These are phyloP conservation scores for Phytophthora lateralis DNA, from an alignment of 352 stramenopile species.

Conservation along the genomic window DNA sequence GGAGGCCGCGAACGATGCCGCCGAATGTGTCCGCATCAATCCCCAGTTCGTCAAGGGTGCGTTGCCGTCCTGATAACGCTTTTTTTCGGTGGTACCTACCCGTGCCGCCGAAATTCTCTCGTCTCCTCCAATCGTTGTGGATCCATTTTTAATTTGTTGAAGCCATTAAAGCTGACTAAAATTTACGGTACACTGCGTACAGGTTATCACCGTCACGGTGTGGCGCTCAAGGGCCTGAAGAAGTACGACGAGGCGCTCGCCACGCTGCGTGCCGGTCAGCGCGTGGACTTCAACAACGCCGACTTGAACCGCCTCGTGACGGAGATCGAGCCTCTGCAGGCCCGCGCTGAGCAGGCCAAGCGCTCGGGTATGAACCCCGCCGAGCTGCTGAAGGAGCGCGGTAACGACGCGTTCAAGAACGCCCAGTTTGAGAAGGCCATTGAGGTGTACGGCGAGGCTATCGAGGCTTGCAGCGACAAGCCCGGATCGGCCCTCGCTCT, in stretches of 20 bases:
- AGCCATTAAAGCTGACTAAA: conserved; percentile 15
- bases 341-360: conserved; percentile 61
- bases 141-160: conserved; percentile 17
- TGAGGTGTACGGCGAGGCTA: conserved; percentile 92
- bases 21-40: conserved; percentile 92
- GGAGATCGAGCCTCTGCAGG: conserved; percentile 84
- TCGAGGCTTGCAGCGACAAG: conserved; percentile 80
- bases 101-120: too few relatives aligned
- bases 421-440: conserved; percentile 92
- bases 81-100: conserved; percentile 7
- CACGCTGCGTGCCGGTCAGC: conserved; percentile 74
- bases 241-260: conserved; percentile 82
- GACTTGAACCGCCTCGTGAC: conserved; percentile 83
- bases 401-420: conserved; percentile 94
- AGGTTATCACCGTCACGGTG: conserved; percentile 94
- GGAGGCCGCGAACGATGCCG: conserved; percentile 88
- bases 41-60: conserved; percentile 93
- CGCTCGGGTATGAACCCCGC: conserved; percentile 76
- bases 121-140: not conserved
- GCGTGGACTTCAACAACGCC: conserved; percentile 86
- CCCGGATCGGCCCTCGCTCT: conserved; percentile 83
- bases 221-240: conserved; percentile 90
- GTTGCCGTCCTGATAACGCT: conserved; percentile 9
- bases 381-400: conserved; percentile 93
- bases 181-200: conserved; percentile 9